These are phyloP conservation scores for Lentinula guzmanii DNA, from an alignment of 768 basidiomycete genomes.

Conservation along the genomic window DNA sequence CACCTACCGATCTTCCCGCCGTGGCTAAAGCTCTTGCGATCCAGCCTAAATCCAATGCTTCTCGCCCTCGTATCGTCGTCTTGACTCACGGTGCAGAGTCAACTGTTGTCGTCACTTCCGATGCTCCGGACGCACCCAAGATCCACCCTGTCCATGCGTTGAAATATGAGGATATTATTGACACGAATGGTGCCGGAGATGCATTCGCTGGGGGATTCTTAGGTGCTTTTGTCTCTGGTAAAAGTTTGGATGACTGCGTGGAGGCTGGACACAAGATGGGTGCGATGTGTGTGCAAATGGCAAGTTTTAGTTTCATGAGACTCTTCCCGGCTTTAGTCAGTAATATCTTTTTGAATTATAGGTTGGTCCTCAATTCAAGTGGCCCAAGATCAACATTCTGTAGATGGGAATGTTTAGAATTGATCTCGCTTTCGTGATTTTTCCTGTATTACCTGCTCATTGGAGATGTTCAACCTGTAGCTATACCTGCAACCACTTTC, in stretches of 20 bases:
- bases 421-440: not conserved
- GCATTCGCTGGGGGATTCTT: slow-evolving; percentile 96
- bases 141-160: slow-evolving; percentile 55
- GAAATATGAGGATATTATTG: slow-evolving; percentile 65
- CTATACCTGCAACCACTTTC: slow-evolving; percentile 4
- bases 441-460: not conserved
- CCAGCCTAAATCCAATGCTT: slow-evolving; percentile 68
- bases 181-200: slow-evolving; percentile 98
- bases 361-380: slow-evolving; percentile 6
- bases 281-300: slow-evolving; percentile 78
- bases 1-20: slow-evolving; percentile 55
- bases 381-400: slow-evolving; percentile 6
- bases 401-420: not conserved
- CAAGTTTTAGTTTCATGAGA: slow-evolving; percentile 20
- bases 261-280: slow-evolving; percentile 85
- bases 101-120: slow-evolving; percentile 69
- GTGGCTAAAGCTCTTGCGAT: slow-evolving; percentile 76
- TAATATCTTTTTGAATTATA: not conserved
- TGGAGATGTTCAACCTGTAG: slow-evolving; percentile 6
- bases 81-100: slow-evolving; percentile 86
- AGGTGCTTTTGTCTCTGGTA: slow-evolving; percentile 77
- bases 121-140: slow-evolving; percentile 48
- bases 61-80: slow-evolving; percentile 75
- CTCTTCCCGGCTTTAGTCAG: not conserved
- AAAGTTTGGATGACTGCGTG: slow-evolving; percentile 68